These are phyloP conservation scores for Hydnum rufescens DNA, from an alignment of 768 basidiomycete species.

Conservation along the genomic window DNA sequence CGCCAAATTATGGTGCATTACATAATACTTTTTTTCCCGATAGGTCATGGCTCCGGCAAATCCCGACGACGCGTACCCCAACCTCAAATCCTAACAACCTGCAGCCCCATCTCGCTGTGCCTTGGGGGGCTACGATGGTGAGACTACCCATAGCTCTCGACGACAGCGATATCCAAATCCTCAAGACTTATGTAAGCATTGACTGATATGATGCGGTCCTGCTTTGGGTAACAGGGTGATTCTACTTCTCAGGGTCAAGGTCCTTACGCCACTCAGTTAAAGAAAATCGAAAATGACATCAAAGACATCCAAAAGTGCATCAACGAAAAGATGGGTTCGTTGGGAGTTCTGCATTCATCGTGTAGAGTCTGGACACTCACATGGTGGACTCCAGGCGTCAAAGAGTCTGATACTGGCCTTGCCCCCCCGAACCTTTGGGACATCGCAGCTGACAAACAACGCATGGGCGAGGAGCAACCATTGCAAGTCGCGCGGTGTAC, in stretches of 20 bases:
- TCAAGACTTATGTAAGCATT: slow-evolving; percentile 80
- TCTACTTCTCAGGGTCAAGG: slow-evolving; percentile 65
- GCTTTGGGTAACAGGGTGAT: neutral
- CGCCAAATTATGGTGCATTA: too few species aligned
- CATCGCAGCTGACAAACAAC: slow-evolving; percentile 73
- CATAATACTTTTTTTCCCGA: too few species aligned
- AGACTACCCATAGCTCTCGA: slow-evolving; percentile 94
- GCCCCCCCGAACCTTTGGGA: slow-evolving; percentile 98
- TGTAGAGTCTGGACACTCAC: neutral
- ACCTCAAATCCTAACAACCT: too few species aligned
- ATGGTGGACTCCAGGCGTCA: slow-evolving; percentile 40
- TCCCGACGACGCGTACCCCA: too few species aligned
- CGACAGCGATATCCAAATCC: slow-evolving; percentile 95
- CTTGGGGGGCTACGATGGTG: too few species aligned
- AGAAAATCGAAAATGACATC: slow-evolving; percentile 78
- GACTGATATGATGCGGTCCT: too few species aligned
- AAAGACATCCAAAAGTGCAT: slow-evolving; percentile 94
- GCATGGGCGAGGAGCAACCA: slow-evolving; percentile 75
- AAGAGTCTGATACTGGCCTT: slow-evolving; percentile 95
- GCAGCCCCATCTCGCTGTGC: too few species aligned
- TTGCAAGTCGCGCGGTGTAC: slow-evolving; percentile 96
- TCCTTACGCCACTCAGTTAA: slow-evolving; percentile 76
- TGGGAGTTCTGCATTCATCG: neutral
- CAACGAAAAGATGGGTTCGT: slow-evolving; percentile 86
- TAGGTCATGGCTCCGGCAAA: too few species aligned